Conservation (phyloP, 2,329 filamentous ascomycete species). For the Blumeriella jaapii region DNA sequence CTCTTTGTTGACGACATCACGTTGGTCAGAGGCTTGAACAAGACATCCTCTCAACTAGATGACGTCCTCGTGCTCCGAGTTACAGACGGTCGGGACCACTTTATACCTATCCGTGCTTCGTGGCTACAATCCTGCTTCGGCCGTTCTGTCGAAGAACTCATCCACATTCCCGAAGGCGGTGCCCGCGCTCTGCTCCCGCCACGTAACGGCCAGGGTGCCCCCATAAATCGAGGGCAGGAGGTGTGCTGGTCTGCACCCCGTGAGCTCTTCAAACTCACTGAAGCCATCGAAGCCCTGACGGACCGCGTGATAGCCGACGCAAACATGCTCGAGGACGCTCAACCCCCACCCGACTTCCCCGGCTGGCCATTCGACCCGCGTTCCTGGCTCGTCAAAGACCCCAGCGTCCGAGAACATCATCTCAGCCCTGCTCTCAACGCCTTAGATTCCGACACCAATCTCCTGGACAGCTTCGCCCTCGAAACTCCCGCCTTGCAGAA, state of each 20-base stretch:
- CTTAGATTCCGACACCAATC: slow-evolving; percentile 56
- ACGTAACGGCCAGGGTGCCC: slow-evolving; percentile 9
- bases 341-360: slow-evolving; percentile 38
- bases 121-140: slow-evolving; percentile 81
- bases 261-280: slow-evolving; percentile 81
- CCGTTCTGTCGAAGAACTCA: slow-evolving; percentile 77
- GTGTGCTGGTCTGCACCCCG: slow-evolving; percentile 72
- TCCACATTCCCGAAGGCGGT: slow-evolving; percentile 75
- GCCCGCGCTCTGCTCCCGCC: slow-evolving; percentile 41
- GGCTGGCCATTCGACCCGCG: slow-evolving; percentile 47
- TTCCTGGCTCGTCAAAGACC: slow-evolving; percentile 28
- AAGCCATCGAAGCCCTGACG: slow-evolving; percentile 52
- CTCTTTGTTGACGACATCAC: slow-evolving; percentile 52
- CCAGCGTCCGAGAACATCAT: slow-evolving; percentile 24
- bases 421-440: slow-evolving; percentile 43
- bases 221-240: slow-evolving; percentile 35
- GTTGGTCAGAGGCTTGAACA: slow-evolving; percentile 61
- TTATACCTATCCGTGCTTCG: slow-evolving; percentile 64
- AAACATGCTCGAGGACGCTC: slow-evolving; percentile 45
- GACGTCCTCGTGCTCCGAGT: slow-evolving; percentile 84
- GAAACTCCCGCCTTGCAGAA: slow-evolving; percentile 53
- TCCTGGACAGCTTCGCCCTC: slow-evolving; percentile 49
- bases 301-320: slow-evolving; percentile 49
- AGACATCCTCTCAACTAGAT: slow-evolving; percentile 54
- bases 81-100: slow-evolving; percentile 76